Evolutionary conservation across 2,329 filamentous ascomycete species (phyloP).

Genomic region (Alternaria incomplexa): DNA sequence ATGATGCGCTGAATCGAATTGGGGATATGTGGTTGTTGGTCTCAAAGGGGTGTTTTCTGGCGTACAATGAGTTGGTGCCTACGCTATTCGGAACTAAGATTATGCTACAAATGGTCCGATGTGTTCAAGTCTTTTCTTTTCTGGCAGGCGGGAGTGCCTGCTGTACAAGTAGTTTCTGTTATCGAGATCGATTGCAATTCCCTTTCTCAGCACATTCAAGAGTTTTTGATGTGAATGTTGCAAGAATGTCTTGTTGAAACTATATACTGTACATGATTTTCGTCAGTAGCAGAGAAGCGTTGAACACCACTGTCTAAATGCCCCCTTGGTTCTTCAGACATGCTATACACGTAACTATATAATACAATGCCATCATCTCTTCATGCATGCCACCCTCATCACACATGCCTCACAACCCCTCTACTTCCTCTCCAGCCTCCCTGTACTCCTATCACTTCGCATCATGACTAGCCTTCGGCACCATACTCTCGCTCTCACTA

Average conservation of each 20-base stretch:
- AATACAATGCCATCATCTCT: slow-evolving; percentile 5
- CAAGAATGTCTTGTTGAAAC: neutral
- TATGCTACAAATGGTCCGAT: neutral
- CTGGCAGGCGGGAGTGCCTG: neutral
- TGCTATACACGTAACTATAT: slow-evolving; percentile 8
- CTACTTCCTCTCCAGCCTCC: slow-evolving; percentile 2
- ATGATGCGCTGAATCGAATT: neutral
- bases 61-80: neutral
- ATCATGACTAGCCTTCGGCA: slow-evolving; percentile 60
- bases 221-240: neutral
- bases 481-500: slow-evolving; percentile 52
- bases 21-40: neutral
- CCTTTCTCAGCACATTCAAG: neutral
- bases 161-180: slow-evolving; percentile 1
- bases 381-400: neutral
- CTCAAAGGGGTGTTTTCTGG: neutral
- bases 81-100: neutral
- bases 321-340: neutral
- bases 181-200: neutral
- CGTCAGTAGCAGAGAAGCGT: neutral
- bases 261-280: neutral
- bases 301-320: neutral
- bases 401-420: neutral
- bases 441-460: slow-evolving; percentile 28
- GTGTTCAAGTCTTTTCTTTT: neutral